phyloP scores from a whole-genome alignment of 805 yeast genomes.

The Kurtzmaniella fragi region DNA sequence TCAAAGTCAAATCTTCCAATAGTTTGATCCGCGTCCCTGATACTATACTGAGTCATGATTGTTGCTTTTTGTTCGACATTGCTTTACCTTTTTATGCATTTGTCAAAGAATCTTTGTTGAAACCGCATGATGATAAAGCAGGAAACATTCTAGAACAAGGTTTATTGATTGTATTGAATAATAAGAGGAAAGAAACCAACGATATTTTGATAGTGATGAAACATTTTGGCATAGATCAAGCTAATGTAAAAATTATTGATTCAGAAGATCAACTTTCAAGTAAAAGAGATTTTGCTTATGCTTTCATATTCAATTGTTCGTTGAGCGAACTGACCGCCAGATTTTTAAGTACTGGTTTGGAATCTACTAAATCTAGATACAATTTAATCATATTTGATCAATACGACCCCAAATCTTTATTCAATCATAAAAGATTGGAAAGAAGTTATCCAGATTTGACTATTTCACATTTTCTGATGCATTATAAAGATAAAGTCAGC shows the following conservation, averaged over 20 bases:
- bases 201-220: conserved; percentile 31
- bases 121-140: conserved; percentile 2
- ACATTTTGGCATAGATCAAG: conserved; percentile 16
- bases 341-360: conserved; percentile 20
- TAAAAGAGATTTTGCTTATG: conserved; percentile 13
- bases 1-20: conserved; percentile 21
- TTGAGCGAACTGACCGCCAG: conserved; percentile 15
- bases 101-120: conserved; percentile 14
- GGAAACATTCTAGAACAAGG: conserved; percentile 3
- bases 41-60: conserved; percentile 31
- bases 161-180: conserved; percentile 25
- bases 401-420: conserved; percentile 9
- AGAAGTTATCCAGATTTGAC: conserved; percentile 11
- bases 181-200: conserved; percentile 26
- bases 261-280: conserved; percentile 8
- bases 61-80: conserved; percentile 27
- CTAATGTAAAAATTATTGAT: conserved; percentile 12
- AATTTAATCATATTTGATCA: conserved; percentile 16
- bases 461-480: conserved; percentile 13
- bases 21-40: conserved; percentile 24
- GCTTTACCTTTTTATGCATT: conserved; percentile 31
- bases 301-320: conserved; percentile 16
- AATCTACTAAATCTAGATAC: conserved; percentile 21
- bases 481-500: conserved; percentile 15
- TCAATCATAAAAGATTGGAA: conserved; percentile 4